A percentile compares a stretch with the other conserved stretches of the same genome.
Evolutionary conservation across 1,284 basidiomycete genomes (phyloP).

Genomic region (Spongiforma sp.): DNA sequence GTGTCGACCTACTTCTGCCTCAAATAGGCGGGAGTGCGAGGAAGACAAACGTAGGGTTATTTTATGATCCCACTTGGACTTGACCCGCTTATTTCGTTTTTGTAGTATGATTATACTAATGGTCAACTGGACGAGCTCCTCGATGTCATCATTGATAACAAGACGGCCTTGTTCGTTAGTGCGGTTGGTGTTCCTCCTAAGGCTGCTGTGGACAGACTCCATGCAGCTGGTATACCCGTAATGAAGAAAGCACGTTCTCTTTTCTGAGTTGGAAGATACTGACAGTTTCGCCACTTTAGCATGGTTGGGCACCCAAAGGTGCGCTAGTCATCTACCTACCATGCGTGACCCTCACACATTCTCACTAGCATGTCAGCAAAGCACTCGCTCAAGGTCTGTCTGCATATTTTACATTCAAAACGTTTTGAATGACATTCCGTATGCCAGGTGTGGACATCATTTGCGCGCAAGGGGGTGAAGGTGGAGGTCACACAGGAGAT

Average conservation of each 20-base stretch:
- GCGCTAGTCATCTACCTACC: constrained; percentile 12
- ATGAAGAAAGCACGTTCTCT: constrained; percentile 72
- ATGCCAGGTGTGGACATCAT: constrained; percentile 81
- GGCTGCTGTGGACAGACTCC: constrained; percentile 80
- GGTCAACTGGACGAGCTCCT: constrained; percentile 78
- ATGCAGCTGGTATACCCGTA: constrained; percentile 77
- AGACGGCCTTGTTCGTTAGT: constrained; percentile 81
- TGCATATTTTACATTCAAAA: neutral
- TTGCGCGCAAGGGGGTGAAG: constrained; percentile 82
- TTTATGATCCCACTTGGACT: neutral
- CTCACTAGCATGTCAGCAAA: constrained; percentile 75
- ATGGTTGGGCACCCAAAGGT: constrained; percentile 92
- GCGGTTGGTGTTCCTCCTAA: constrained; percentile 88
- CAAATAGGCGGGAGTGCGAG: constrained; percentile 79
- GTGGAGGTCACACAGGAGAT: constrained; percentile 81
- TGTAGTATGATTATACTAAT: constrained; percentile 74
- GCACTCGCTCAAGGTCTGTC: constrained; percentile 72
- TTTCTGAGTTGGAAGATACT: neutral
- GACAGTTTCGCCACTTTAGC: constrained; percentile 42
- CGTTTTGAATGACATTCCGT: neutral
- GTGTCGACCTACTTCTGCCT: constrained; percentile 81
- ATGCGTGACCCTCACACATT: constrained; percentile 7
- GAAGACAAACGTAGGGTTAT: constrained; percentile 71
- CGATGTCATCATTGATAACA: constrained; percentile 80
- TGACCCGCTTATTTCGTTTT: constrained; percentile 3